Base-by-base conservation (phyloP, 2,329 filamentous ascomycete species). In the Sodiomyces alkalinus region DNA sequence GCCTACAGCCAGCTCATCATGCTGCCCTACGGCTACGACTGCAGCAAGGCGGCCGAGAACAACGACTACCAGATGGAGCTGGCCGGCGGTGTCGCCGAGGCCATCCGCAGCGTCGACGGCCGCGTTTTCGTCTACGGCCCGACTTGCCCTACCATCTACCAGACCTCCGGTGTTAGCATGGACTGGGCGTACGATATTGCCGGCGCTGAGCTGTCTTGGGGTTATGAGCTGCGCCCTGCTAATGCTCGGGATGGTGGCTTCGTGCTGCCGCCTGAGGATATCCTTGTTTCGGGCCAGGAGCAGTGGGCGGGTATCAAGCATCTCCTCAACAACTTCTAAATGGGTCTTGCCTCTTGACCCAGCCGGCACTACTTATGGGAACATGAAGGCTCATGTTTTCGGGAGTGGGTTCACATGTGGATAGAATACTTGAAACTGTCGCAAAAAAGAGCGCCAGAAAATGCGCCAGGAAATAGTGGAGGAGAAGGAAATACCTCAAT, bases 1-100 rank as follows among this genome's bases (percentile, higher is more conserved):
- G 46, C 51, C 4, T 64, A 62, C 42, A 49, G 51, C 9, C 56
- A 62, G 34, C 52, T 54, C 22, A 52, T 61, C 12, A 45, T 60
- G 10, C 51, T 42, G 0, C 56, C 60, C 0, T 62, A 57, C 27
- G 60, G 60, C 3, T 61, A 60, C 45, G 57, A 53, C n/a, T 55
- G 55, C 41, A 47, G 45, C 3, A 46, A 47, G 3, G 47, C 47
- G 6, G 43, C 56, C 2, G 52, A 56, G 26, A 47, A 56, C 33
- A 43, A 52, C 6, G 46, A 53, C 3, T 51, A 54, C 21, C 56
- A 58, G 43, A 42, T 48, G 17, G 46, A 46, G 26, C 45, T 61
- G 0, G 49, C 56, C 3, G 40, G 42, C 2, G 13, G 45, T 0
- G 33, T 45, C 0, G 44, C 42, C 15, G 34, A 41, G 8, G 40